Conservation (phyloP, 805 yeast species). For the Zygoascus flipseniorum region DNA sequence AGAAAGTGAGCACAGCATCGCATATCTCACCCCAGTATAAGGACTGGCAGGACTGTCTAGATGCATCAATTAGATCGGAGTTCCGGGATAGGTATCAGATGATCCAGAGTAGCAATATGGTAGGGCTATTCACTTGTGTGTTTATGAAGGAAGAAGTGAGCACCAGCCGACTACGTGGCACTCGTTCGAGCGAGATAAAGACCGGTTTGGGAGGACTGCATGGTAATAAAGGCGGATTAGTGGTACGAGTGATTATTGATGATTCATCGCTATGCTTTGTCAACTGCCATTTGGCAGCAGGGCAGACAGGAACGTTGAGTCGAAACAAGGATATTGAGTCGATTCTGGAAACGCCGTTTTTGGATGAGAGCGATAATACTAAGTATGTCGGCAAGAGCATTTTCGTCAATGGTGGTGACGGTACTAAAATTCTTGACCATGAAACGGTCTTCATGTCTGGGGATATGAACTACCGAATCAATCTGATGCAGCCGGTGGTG, state of each 20-base stretch:
- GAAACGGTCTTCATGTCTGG: constrained; percentile 88
- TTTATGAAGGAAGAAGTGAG: constrained; percentile 48
- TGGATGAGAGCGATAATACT: constrained; percentile 12
- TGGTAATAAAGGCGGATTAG: constrained; percentile 65
- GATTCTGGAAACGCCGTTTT: constrained; percentile 37
- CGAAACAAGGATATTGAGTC: constrained; percentile 81
- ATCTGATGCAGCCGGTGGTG: constrained; percentile 62
- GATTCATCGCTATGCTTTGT: constrained; percentile 70
- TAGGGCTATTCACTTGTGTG: constrained; percentile 70
- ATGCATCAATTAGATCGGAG: constrained; percentile 18
- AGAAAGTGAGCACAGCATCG: constrained; percentile 33
- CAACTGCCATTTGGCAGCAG: constrained; percentile 90
- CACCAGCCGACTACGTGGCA: constrained; percentile 43
- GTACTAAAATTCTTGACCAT: constrained; percentile 57
- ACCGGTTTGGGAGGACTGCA: constrained; percentile 94
- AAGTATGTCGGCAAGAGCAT: constrained; percentile 13
- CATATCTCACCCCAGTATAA: constrained; percentile 24
- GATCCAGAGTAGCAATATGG: constrained; percentile 72
- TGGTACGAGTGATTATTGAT: constrained; percentile 56
- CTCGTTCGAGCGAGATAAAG: constrained; percentile 70
- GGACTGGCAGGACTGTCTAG: constrained; percentile 28
- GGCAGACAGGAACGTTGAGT: constrained; percentile 69
- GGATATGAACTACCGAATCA: constrained; percentile 82
- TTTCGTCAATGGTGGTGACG: constrained; percentile 33
- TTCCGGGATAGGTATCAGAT: constrained; percentile 38